phyloP scores from a whole-genome alignment of 2,329 filamentous ascomycete genomes.

The Phyllosticta citrichinensis region DNA sequence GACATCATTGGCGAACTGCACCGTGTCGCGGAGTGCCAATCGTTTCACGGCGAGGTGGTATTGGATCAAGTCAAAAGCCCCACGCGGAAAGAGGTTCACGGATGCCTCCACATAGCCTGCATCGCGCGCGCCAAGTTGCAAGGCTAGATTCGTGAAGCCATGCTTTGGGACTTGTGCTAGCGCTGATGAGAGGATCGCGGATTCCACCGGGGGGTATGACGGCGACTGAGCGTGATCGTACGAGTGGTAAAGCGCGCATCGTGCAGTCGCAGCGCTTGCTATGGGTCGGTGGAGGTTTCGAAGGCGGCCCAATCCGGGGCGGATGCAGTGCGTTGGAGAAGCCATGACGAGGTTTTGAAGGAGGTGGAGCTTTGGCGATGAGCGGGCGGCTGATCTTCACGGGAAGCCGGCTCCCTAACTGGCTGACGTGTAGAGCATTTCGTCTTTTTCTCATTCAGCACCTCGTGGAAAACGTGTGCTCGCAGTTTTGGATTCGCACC shows the following conservation, averaged over 20 bases:
- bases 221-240: slow-evolving; percentile 34
- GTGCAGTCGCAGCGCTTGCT: slow-evolving; percentile 1
- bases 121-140: slow-evolving; percentile 71
- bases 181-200: slow-evolving; percentile 70
- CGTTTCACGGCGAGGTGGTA: slow-evolving; percentile 66
- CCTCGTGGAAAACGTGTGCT: too few relatives aligned
- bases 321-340: slow-evolving; percentile 17
- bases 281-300: slow-evolving; percentile 17
- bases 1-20: slow-evolving; percentile 33
- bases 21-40: slow-evolving; percentile 42
- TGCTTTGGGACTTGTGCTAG: slow-evolving; percentile 66
- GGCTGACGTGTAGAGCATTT: background rate
- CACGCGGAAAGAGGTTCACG: slow-evolving; percentile 68
- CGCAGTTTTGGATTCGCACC: too few relatives aligned
- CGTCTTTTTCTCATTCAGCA: too few relatives aligned
- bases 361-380: background rate
- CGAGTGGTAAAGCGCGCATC: slow-evolving; percentile 21
- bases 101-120: slow-evolving; percentile 81
- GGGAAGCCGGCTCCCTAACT: background rate
- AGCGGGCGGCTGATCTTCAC: background rate
- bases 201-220: slow-evolving; percentile 59
- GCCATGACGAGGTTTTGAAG: slow-evolving; percentile 19
- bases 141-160: slow-evolving; percentile 68
- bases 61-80: slow-evolving; percentile 70
- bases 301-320: slow-evolving; percentile 17